Evolutionary conservation across 441 rosid genomes (phyloP), one percentile per base, ranked within the genome.

Genomic region (Eruca vesicaria): DNA sequence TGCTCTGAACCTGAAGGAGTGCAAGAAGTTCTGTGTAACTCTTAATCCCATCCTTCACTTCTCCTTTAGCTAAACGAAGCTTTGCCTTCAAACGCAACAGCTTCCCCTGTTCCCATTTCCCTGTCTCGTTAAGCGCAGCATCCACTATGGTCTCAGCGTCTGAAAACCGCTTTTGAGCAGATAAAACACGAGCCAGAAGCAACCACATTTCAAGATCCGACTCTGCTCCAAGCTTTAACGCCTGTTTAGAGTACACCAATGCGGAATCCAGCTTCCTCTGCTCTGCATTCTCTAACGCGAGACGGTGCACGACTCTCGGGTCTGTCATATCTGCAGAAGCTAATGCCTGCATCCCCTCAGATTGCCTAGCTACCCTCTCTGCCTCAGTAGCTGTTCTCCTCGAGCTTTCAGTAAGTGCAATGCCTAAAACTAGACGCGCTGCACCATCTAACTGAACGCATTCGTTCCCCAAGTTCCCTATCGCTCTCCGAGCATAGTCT

Each of bases 21-120:
- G 92, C 98, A 8, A 96, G 95, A 86, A 96, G 86, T 65, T 83
- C 84, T 56, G 89, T 85, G 80, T 96, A 96, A 26, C 87, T 87
- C 83, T 85, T 81, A 19, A 88, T 81, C 21, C 91, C 95, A 33
- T 57, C 76, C 71, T 81, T 86, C 48, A 86, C 68, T 56, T 76
- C 87, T 57, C 92, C 89, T 80, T 85, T 91, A 23, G 92, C 93
- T 65, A 93, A 76, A 71, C 92, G 89, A 73, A 93, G 82, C 70
- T 86, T 93, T n/a, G 98, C 97, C 75, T 84, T 89, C 67, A 89
- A 82, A 79, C 90, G 87, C 86, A 90, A 82, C 57, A 93, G 79
- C 73, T 88, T 93, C 80, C 89, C 94, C 33, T 93, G 97, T 58
- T 91, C 95, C 97, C 97, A 93, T 76, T 87, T 88, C 65, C 86